Evolutionary conservation across 345 rosid genomes (phyloP), one percentile per base, ranked within the genome.

Genomic region (Reutealis trisperma): DNA sequence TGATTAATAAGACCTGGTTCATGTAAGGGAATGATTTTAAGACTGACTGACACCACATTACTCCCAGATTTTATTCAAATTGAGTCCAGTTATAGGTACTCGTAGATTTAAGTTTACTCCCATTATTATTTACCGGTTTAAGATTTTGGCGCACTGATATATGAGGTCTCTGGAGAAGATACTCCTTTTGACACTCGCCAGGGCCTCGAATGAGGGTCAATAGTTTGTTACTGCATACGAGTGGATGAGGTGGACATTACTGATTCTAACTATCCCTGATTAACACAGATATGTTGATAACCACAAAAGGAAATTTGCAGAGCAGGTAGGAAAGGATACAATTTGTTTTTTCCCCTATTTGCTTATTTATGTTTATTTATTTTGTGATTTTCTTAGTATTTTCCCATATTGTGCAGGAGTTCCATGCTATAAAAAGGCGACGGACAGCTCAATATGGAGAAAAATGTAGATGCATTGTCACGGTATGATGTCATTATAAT

Each of bases 281-380:
- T 79, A 77, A 85, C 83, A 76, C 92, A 94, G 98, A 85, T 90
- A 88, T 72, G 85, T 85, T 21, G 88, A 92, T 71, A 94, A 77
- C 88, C 86, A 70, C 89, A 94, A 88, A 83, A 89, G 94, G 89
- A 89, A 92, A 87, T 94, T 87, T 79, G 91, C 96, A 24, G 98
- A 92, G 68, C 93, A 92, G 97, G 98, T 92, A 82, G 84, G 55
- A 77, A 59, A 65, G 66, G 14, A 42, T 58, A 47, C 30, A 54
- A 2, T 65, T 77, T 18, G 75, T 13, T 27, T 64, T 77, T 75
- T 69, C 27, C 58, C 22, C 58, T 54, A 32, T 27, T 49, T 24
- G 62, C 44, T 67, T 55, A 10, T 9, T 42, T 25, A 19, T n/a
- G 2, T n/a, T 5, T 52, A 6, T 34, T 14, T 25, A 54, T 55